phyloP scores from a whole-genome alignment of 768 basidiomycete species.

The Postia placenta region DNA sequence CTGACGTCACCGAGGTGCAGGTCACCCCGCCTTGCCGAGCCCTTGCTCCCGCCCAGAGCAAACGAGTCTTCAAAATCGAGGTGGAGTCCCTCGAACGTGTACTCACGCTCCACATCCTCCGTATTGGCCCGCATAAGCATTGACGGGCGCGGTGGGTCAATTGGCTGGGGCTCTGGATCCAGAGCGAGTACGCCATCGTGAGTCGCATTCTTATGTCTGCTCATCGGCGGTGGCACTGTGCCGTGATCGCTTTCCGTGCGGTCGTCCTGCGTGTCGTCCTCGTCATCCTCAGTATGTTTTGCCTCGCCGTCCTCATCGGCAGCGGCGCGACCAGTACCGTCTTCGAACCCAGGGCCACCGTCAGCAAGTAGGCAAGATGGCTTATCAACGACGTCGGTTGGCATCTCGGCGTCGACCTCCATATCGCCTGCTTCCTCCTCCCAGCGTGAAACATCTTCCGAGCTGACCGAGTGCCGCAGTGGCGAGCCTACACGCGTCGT shows the following conservation, averaged over 20 bases:
- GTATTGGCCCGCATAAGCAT: conserved; percentile 20
- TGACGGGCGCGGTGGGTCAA: conserved; percentile 27
- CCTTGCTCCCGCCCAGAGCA: conserved; percentile 8
- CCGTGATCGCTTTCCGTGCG: not conserved
- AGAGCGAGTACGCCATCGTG: conserved; percentile 29
- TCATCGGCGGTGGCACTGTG: conserved; percentile 8
- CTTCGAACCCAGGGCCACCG: not conserved
- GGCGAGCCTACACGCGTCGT: not conserved
- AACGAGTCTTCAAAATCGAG: conserved; percentile 18
- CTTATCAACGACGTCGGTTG: not conserved
- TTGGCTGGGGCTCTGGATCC: conserved; percentile 26
- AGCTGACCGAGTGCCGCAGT: not conserved
- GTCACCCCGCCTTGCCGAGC: conserved; percentile 5
- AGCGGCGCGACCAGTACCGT: not conserved
- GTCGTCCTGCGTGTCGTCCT: not conserved
- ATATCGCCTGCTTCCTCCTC: not conserved
- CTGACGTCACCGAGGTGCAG: conserved; percentile 30
- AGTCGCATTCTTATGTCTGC: conserved; percentile 19
- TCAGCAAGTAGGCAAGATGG: too few species aligned
- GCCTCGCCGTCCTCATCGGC: not conserved
- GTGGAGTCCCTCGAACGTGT: conserved; percentile 18
- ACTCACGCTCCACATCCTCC: conserved; percentile 9
- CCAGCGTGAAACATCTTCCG: not conserved
- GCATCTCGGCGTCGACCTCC: not conserved
- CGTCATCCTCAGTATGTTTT: not conserved